These are phyloP conservation scores for Gorgonomyces haynaldii DNA, from an alignment of 192 early-diverging fungal genomes.

Conservation along the genomic window DNA sequence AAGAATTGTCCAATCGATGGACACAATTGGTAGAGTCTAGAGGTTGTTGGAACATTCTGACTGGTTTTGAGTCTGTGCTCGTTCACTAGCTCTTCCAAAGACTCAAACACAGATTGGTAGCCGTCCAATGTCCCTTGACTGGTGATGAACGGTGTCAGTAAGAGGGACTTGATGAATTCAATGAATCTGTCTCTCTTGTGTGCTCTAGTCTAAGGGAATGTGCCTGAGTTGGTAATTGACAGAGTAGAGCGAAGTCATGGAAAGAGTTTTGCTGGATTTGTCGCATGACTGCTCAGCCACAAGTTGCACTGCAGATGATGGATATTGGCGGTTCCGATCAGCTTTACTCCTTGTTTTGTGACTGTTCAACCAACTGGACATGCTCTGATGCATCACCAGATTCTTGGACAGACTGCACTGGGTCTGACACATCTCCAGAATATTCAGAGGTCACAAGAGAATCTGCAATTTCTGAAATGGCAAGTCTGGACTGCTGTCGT, in stretches of 20 bases:
- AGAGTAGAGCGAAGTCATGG: neutral
- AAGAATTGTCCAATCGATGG: conserved; percentile 77
- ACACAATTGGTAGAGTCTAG: conserved; percentile 59
- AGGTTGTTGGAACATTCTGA: neutral
- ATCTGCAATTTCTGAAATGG: no score
- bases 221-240: conserved; percentile 10
- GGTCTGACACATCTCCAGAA: no score
- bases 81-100: conserved; percentile 66
- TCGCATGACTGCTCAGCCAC: no score
- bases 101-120: conserved; percentile 58
- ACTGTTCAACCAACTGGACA: no score
- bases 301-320: no score
- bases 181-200: conserved; percentile 87
- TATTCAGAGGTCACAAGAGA: no score
- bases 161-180: conserved; percentile 76
- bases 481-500: no score
- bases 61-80: conserved; percentile 32
- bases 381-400: no score
- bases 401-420: no score
- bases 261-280: no score
- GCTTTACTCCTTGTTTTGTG: no score
- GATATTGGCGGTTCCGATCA: no score
- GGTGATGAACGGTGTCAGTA: conserved; percentile 76
- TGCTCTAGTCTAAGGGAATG: conserved; percentile 17
- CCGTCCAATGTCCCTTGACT: conserved; percentile 22